These are phyloP conservation scores for Saccharomycopsis javanensis DNA, from an alignment of 805 yeast genomes.

Conservation along the genomic window DNA sequence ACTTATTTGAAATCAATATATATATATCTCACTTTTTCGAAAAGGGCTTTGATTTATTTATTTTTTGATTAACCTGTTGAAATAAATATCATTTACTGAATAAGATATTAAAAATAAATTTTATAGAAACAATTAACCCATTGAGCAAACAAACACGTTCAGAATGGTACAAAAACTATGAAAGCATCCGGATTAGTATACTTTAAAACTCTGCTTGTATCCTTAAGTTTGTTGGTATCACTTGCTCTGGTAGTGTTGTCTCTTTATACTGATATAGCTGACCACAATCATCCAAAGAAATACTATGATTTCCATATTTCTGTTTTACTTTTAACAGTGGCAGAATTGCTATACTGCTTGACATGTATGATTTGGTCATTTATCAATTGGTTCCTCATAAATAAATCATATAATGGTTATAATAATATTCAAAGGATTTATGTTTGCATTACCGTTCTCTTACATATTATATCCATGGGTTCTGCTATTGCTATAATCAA, in stretches of 20 bases:
- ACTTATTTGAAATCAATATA: too few species aligned
- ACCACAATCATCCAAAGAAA: neutral
- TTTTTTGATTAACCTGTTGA: too few species aligned
- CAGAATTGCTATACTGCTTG: neutral
- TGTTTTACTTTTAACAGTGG: neutral
- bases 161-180: neutral
- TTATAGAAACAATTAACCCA: too few species aligned
- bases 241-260: neutral
- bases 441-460: neutral
- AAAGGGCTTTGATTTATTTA: too few species aligned
- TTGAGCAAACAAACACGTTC: neutral
- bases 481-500: neutral
- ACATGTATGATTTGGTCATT: neutral
- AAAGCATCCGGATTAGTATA: neutral
- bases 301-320: neutral
- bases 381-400: neutral
- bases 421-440: neutral
- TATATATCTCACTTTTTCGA: too few species aligned
- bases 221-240: neutral
- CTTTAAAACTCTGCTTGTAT: neutral
- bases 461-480: neutral
- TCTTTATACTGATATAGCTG: neutral
- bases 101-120: too few species aligned
- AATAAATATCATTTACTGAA: too few species aligned
- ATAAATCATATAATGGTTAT: neutral